These are phyloP conservation scores for Hygrophorus russula DNA, from an alignment of 768 basidiomycete species.

Conservation along the genomic window DNA sequence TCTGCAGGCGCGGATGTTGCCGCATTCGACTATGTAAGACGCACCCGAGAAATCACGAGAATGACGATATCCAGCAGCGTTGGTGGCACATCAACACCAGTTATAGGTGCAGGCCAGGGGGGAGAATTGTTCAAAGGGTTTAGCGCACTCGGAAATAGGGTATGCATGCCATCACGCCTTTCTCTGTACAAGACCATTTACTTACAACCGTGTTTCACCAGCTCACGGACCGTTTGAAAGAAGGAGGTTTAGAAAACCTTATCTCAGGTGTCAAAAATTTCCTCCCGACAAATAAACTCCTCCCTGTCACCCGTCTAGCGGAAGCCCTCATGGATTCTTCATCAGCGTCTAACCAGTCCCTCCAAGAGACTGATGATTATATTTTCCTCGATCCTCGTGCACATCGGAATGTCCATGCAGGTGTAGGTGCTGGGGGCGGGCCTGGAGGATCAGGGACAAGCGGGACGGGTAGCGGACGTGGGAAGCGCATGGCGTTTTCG, in stretches of 20 bases:
- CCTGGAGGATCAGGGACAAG: slow-evolving; percentile 12
- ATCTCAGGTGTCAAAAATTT: slow-evolving; percentile 98
- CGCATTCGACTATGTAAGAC: slow-evolving; percentile 88
- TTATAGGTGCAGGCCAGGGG: slow-evolving; percentile 44
- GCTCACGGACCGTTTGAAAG: slow-evolving; percentile 89
- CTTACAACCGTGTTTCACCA: slow-evolving; percentile 17
- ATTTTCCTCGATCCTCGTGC: slow-evolving; percentile 88
- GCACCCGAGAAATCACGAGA: slow-evolving; percentile 80
- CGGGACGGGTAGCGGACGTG: slow-evolving; percentile 11
- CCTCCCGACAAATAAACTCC: slow-evolving; percentile 86
- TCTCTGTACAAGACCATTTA: not conserved
- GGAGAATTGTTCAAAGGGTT: slow-evolving; percentile 92
- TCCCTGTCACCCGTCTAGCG: slow-evolving; percentile 83
- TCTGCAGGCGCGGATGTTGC: slow-evolving; percentile 67
- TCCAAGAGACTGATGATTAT: slow-evolving; percentile 95
- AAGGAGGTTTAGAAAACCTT: slow-evolving; percentile 92
- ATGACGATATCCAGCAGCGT: slow-evolving; percentile 67
- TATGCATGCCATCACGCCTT: slow-evolving; percentile 22
- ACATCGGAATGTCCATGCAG: slow-evolving; percentile 41
- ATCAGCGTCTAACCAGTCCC: slow-evolving; percentile 83
- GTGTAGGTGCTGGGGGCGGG: slow-evolving; percentile 38
- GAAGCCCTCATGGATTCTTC: slow-evolving; percentile 98
- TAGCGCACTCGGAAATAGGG: slow-evolving; percentile 82
- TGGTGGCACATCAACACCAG: slow-evolving; percentile 55
- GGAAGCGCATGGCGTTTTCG: slow-evolving; percentile 62